phyloP scores from a whole-genome alignment of 1,284 basidiomycete genomes.

The Leccinum huronense region DNA sequence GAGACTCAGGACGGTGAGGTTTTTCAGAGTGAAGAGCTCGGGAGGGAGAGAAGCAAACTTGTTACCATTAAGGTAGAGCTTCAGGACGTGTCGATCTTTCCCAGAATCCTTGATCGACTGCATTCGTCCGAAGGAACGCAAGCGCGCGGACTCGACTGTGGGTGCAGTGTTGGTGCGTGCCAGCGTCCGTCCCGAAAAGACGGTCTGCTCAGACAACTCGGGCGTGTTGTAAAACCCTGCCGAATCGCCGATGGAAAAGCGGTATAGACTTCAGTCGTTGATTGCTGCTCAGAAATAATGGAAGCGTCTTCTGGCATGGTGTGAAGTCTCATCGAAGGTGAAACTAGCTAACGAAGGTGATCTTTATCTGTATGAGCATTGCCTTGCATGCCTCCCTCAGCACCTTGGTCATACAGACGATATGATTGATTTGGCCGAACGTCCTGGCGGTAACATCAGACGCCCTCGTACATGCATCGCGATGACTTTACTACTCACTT shows the following conservation, averaged over 20 bases:
- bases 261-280: constrained; percentile 29
- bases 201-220: constrained; percentile 30
- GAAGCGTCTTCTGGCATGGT: too few species aligned
- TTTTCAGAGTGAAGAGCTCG: constrained; percentile 30
- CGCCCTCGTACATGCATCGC: too few species aligned
- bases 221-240: constrained; percentile 32
- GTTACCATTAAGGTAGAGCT: constrained; percentile 35
- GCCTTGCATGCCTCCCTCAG: too few species aligned
- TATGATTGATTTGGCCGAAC: too few species aligned
- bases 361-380: too few species aligned
- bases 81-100: constrained; percentile 35
- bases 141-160: constrained; percentile 10
- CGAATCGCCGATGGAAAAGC: constrained; percentile 27
- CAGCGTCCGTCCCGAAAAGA: constrained; percentile 20
- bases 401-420: too few species aligned
- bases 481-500: too few species aligned
- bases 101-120: constrained; percentile 35
- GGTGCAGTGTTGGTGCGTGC: constrained; percentile 30
- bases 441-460: too few species aligned
- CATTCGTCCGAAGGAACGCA: constrained; percentile 31
- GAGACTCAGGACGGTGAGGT: constrained; percentile 34
- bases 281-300: constrained; percentile 21
- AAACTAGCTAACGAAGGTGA: too few species aligned
- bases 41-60: constrained; percentile 27
- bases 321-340: too few species aligned